These are phyloP conservation scores for Suillus weaverae DNA, from an alignment of 768 basidiomycete species.

Conservation along the genomic window DNA sequence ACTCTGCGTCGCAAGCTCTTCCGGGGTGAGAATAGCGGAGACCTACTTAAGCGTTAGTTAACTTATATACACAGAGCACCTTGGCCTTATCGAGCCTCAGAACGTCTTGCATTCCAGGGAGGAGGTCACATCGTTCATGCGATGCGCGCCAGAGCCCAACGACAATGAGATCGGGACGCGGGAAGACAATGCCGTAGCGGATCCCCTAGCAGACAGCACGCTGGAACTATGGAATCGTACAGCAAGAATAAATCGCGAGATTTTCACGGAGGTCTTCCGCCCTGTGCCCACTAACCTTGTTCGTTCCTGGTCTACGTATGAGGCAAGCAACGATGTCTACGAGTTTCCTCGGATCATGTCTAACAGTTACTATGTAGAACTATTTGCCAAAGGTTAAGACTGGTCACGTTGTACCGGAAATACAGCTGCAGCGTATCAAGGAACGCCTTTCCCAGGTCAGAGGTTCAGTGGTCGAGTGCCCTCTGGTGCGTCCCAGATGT, in stretches of 20 bases:
- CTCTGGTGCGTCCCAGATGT: conserved; percentile 49
- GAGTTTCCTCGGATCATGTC: neutral
- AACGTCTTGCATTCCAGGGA: conserved; percentile 39
- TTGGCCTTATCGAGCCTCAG: conserved; percentile 85
- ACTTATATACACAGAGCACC: conserved; percentile 63
- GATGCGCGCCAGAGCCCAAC: conserved; percentile 70
- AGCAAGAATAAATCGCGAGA: conserved; percentile 76
- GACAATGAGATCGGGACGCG: conserved; percentile 58
- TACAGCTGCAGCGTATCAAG: conserved; percentile 73
- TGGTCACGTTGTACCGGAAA: conserved; percentile 75
- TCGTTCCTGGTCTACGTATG: conserved; percentile 75
- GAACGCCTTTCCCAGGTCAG: conserved; percentile 65
- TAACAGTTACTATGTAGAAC: conserved; percentile 42
- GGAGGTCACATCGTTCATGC: conserved; percentile 62
- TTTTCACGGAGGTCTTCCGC: conserved; percentile 85
- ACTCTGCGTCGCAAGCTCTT: conserved; percentile 81
- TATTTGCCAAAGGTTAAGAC: conserved; percentile 76
- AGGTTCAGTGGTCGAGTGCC: conserved; percentile 75
- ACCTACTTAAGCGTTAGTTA: conserved; percentile 10
- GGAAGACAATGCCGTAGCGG: conserved; percentile 70
- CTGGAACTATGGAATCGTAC: conserved; percentile 63
- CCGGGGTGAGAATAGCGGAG: conserved; percentile 51
- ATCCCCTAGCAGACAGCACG: conserved; percentile 70
- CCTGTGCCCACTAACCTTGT: conserved; percentile 86
- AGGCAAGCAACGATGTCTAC: conserved; percentile 43